A percentile compares a stretch with the other conserved stretches of the same genome.
phyloP scores from a whole-genome alignment of 371 early-diverging fungal genomes.

The Nematocida parisii region DNA sequence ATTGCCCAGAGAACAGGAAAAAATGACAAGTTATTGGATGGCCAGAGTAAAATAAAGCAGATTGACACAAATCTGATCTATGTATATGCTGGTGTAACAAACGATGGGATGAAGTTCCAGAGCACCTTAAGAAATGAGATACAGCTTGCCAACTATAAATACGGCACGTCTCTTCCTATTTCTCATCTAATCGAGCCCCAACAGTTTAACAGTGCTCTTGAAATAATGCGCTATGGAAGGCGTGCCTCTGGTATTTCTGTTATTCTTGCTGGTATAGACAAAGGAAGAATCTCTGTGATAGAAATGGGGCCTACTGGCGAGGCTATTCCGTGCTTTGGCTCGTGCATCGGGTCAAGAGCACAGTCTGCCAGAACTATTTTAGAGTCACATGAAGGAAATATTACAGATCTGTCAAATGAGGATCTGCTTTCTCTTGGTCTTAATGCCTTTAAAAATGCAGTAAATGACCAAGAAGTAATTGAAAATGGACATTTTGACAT shows the following conservation, averaged over 20 bases:
- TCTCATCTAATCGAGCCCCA: conserved; percentile 18
- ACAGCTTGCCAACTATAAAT: conserved; percentile 57
- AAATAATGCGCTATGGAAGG: conserved; percentile 56
- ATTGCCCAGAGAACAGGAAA: conserved; percentile 64
- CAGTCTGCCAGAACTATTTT: conserved; percentile 70
- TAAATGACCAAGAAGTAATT: conserved; percentile 49
- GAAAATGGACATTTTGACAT: conserved; percentile 16
- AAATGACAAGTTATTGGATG: conserved; percentile 56
- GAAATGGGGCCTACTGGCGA: conserved; percentile 65
- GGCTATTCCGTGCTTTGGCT: conserved; percentile 56
- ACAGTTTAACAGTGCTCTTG: conserved; percentile 46
- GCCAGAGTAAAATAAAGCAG: conserved; percentile 63
- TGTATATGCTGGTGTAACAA: conserved; percentile 70
- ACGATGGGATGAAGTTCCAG: conserved; percentile 68
- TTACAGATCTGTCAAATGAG: conserved; percentile 52
- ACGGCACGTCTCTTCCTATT: conserved; percentile 36
- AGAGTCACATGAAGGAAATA: conserved; percentile 53
- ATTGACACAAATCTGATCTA: conserved; percentile 62
- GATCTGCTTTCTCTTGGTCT: conserved; percentile 63
- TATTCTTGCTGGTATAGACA: conserved; percentile 63
- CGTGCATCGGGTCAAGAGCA: conserved; percentile 67
- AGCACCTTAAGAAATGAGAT: conserved; percentile 62
- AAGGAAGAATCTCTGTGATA: conserved; percentile 62
- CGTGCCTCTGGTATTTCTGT: conserved; percentile 66
- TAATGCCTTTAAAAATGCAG: conserved; percentile 68